Evolutionary conservation across 345 rosid genomes (phyloP).

Genomic region (Eucalyptus regnans): DNA sequence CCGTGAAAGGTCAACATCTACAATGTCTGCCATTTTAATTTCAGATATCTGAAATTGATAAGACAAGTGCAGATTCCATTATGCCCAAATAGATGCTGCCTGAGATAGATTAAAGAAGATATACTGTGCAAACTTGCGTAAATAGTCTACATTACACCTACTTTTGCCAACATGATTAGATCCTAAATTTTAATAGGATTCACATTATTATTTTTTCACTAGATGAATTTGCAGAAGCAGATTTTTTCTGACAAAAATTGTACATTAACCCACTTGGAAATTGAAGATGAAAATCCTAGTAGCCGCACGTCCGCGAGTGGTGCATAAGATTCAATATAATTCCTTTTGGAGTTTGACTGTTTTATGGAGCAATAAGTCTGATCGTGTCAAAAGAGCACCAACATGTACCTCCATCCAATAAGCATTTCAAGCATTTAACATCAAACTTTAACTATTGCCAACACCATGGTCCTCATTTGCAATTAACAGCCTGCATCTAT

Average conservation of each 20-base stretch:
- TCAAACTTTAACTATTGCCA: neutral
- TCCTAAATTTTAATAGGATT: neutral
- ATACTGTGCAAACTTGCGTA: neutral
- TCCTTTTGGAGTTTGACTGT: neutral
- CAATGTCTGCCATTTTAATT: constrained; percentile 78
- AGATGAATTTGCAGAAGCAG: neutral
- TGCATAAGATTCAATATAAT: neutral
- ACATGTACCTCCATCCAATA: neutral
- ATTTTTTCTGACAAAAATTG: neutral
- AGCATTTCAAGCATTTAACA: neutral
- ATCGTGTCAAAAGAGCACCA: neutral
- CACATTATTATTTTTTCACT: neutral
- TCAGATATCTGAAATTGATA: constrained; percentile 58
- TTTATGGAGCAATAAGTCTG: neutral
- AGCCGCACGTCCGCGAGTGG: neutral
- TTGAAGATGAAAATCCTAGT: neutral
- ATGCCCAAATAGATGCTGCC: neutral
- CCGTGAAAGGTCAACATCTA: constrained; percentile 64
- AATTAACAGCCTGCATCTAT: neutral
- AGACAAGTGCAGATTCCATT: neutral
- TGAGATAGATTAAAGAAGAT: neutral
- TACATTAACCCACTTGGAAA: neutral
- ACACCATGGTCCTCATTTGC: neutral
- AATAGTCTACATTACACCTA: neutral
- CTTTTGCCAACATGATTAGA: neutral